Evolutionary conservation across 2,329 filamentous ascomycete genomes (phyloP).

Genomic region (Colletotrichum abscissum): DNA sequence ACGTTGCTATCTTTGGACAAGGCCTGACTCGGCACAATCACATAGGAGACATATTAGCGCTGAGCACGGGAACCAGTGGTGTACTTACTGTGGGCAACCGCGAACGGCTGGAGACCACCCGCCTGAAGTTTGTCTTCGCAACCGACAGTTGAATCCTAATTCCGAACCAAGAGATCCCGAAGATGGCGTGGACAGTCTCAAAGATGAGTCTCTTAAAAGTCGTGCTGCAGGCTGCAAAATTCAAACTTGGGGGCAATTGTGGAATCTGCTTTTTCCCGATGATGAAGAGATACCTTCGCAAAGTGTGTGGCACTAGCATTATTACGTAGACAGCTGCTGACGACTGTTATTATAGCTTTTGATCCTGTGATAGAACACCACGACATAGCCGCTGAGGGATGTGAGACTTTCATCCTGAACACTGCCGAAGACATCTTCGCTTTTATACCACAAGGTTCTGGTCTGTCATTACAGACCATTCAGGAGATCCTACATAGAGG

Average conservation of each 20-base stretch:
- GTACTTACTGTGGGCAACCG: neutral
- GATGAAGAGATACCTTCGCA: neutral
- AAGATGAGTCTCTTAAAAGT: neutral
- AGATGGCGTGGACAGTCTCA: neutral
- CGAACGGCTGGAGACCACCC: neutral
- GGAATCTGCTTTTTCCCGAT: neutral
- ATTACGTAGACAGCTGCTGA: neutral
- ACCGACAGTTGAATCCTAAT: neutral
- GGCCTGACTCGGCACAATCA: neutral
- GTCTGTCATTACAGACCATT: no score
- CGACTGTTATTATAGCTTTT: neutral
- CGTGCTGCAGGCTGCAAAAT: neutral
- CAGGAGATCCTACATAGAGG: no score
- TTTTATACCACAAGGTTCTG: no score
- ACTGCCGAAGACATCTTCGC: no score
- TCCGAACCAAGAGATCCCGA: neutral
- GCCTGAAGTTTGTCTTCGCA: neutral
- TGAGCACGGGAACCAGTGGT: neutral
- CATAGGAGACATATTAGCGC: neutral
- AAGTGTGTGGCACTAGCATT: neutral
- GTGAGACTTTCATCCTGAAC: neutral
- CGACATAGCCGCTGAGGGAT: neutral
- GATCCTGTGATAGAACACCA: constrained; percentile 11
- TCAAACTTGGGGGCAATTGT: neutral
- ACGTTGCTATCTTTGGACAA: neutral